Percentiles rank a stretch among this genome's conserved stretches.
Conservation (phyloP, 192 early-diverging fungal genomes). For the Podila epicladia region DNA sequence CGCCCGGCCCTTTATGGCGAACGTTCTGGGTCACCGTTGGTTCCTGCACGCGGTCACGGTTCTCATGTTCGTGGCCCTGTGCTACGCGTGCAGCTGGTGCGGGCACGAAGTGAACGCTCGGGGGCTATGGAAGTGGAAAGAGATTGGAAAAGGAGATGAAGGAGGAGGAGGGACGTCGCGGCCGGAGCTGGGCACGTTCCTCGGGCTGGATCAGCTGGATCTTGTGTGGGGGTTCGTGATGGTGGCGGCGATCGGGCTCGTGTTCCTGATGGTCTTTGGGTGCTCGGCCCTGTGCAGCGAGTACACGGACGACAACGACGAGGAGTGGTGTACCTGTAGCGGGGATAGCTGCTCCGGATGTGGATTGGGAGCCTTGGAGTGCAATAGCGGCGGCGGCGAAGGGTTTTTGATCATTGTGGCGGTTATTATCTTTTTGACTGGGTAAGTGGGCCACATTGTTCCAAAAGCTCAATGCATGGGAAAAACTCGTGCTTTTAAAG, state of each 20-base stretch:
- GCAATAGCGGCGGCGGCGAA: background rate
- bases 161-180: background rate
- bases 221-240: constrained; percentile 7
- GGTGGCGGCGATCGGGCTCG: constrained; percentile 1
- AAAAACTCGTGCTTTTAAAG: no score
- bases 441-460: constrained; percentile 4
- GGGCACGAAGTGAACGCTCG: constrained; percentile 5
- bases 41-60: constrained; percentile 12
- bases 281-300: background rate
- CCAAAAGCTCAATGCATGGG: no score
- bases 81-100: constrained; percentile 2
- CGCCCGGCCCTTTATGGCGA: constrained; percentile 17
- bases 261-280: constrained; percentile 8
- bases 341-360: background rate
- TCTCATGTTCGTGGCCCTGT: background rate
- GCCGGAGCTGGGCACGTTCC: background rate
- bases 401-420: background rate
- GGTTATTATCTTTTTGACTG: background rate
- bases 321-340: background rate
- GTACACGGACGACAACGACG: background rate
- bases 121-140: background rate
- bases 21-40: constrained; percentile 13
- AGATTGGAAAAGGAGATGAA: constrained; percentile 12
- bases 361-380: background rate
- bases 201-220: constrained; percentile 28